A percentile compares a stretch with the other conserved stretches of the same genome.
Conservation (phyloP, 352 stramenopile species). For the Saprolegnia diclina region DNA sequence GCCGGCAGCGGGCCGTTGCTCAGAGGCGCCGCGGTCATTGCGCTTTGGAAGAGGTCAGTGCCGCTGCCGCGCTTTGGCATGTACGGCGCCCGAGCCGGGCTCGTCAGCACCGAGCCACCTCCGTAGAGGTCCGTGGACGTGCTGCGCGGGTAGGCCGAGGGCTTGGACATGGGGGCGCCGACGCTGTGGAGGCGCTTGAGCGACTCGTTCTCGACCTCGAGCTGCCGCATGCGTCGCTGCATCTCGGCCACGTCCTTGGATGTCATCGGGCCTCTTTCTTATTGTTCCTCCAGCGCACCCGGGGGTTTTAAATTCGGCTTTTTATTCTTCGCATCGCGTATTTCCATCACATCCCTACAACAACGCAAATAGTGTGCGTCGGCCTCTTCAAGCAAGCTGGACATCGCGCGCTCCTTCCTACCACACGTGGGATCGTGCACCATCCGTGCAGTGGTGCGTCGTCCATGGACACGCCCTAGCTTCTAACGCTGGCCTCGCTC, state of each 20-base stretch:
- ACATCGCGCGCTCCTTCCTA: background rate
- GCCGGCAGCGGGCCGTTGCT: background rate
- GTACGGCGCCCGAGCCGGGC: background rate
- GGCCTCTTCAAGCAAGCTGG: too few relatives aligned
- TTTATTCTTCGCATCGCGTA: background rate
- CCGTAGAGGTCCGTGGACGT: background rate
- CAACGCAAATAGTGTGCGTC: background rate
- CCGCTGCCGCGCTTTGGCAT: conserved; percentile 8
- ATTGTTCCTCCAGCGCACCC: background rate
- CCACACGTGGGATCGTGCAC: too few relatives aligned
- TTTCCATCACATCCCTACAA: background rate
- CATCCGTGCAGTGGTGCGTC: too few relatives aligned
- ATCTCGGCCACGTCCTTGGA: background rate
- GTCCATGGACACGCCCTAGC: too few relatives aligned
- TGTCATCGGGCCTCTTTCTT: background rate
- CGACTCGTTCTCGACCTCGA: background rate
- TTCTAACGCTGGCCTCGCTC: too few relatives aligned
- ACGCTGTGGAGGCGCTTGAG: background rate
- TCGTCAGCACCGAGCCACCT: background rate
- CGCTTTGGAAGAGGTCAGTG: conserved; percentile 3
- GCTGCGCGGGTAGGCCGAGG: background rate
- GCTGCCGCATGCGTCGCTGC: background rate
- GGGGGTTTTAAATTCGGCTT: background rate
- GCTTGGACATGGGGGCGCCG: background rate
- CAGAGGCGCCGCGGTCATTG: background rate